Evolutionary conservation across 2,329 filamentous ascomycete species (phyloP).

Genomic region (Fusarium coffeatum): DNA sequence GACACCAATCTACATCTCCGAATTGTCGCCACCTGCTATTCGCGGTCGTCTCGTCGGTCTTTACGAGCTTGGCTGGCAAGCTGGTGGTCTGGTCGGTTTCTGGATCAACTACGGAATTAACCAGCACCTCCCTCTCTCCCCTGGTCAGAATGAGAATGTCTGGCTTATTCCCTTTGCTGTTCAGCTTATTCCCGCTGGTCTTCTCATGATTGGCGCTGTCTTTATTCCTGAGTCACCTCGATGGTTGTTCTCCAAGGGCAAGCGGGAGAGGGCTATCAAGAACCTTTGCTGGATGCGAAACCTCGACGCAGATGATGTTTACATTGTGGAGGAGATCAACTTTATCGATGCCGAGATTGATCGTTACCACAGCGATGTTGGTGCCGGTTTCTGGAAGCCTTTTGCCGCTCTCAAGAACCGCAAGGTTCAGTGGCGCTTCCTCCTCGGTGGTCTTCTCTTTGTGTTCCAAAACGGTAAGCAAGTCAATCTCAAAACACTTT

Average conservation of each 20-base stretch:
- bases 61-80: slow-evolving; percentile 74
- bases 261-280: slow-evolving; percentile 67
- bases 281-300: slow-evolving; percentile 74
- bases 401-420: slow-evolving; percentile 68
- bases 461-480: slow-evolving; percentile 77
- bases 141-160: slow-evolving; percentile 55
- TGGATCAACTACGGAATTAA: slow-evolving; percentile 75
- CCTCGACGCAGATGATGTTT: slow-evolving; percentile 65
- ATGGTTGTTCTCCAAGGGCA: slow-evolving; percentile 74
- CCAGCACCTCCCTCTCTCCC: slow-evolving; percentile 58
- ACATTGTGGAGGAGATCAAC: slow-evolving; percentile 78
- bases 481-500: neutral
- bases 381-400: slow-evolving; percentile 79
- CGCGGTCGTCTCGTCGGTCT: slow-evolving; percentile 73
- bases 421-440: slow-evolving; percentile 75
- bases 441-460: slow-evolving; percentile 79
- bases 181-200: slow-evolving; percentile 73
- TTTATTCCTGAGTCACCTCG: slow-evolving; percentile 75
- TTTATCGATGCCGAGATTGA: slow-evolving; percentile 78
- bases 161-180: slow-evolving; percentile 75
- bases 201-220: slow-evolving; percentile 69
- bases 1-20: slow-evolving; percentile 71
- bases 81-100: slow-evolving; percentile 72
- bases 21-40: slow-evolving; percentile 70
- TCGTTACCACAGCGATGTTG: slow-evolving; percentile 70